Conservation (phyloP, 345 rosid genomes). For the Raphanus sativus region DNA sequence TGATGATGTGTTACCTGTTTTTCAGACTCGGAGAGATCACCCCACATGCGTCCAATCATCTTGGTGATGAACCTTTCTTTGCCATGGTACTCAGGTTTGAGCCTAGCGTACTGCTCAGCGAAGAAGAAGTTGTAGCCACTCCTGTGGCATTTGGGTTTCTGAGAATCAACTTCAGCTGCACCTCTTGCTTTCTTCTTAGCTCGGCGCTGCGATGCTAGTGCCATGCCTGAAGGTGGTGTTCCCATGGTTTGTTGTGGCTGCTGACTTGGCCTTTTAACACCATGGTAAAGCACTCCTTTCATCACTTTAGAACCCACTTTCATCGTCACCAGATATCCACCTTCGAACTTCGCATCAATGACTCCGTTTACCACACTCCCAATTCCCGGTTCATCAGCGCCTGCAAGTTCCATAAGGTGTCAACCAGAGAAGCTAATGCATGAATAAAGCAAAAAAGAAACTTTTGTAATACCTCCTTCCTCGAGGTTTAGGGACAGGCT, state of each 20-base stretch:
- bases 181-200: background rate
- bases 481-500: conserved; percentile 17
- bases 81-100: background rate
- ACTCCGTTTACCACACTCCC: conserved; percentile 63
- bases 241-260: background rate
- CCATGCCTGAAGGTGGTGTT: background rate
- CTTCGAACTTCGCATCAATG: conserved; percentile 85
- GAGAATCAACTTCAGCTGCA: background rate
- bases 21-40: background rate
- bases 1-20: background rate
- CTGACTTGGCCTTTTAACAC: background rate
- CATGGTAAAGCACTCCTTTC: conserved; percentile 55
- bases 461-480: conserved; percentile 34
- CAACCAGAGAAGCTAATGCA: conserved; percentile 7
- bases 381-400: conserved; percentile 16
- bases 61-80: conserved; percentile 3
- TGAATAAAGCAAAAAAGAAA: background rate
- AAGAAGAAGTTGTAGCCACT: conserved; percentile 12
- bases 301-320: conserved; percentile 55
- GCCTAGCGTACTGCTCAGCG: conserved; percentile 14
- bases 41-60: background rate
- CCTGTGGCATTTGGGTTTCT: conserved; percentile 10
- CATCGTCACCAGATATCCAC: conserved; percentile 78
- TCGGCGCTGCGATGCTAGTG: background rate
- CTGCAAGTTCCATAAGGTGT: conserved; percentile 21